Evolutionary conservation across 495 filamentous ascomycete species (phyloP), one percentile per base, ranked within the genome.

Genomic region (Neurospora sp.): DNA sequence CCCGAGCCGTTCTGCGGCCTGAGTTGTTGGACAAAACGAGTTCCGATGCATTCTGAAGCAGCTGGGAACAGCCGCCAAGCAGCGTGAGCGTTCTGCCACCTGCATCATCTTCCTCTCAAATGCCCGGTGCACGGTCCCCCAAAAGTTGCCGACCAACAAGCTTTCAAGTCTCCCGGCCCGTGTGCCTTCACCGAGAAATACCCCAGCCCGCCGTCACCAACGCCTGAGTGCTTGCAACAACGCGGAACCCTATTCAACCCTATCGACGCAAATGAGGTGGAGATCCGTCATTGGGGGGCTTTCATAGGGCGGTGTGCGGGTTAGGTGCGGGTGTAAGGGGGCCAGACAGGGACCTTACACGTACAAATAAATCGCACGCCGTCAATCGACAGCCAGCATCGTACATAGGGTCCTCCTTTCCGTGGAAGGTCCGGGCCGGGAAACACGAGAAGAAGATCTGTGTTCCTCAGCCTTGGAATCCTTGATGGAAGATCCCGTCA

Each of bases 141-240:
- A 15, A 42, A 31, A 10, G 34, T n/a, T 72, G 43, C 9, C 37
- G 15, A 37, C 28, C 24, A 38, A 72, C 75, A 77, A 74, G 74
- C 73, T 36, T 74, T 73, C 69, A 69, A 59, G 72, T 45, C 37
- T 28, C 54, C 71, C 74, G 69, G 71, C 73, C 77, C 77, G 73
- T 78, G 74, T 70, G 71, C 42, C 66, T 69, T 37, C 73, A 70
- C 48, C 71, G 24, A 72, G 17, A 37, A n/a, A 45, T 70, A 39
- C 66, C 70, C 73, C 71, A 73, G 73, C 73, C 75, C 28, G 24
- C 15, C 76, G 73, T 76, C 76, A 76, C 74, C 77, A 76, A 73
- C 72, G 70, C 54, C 54, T 36, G 34, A 19, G 38, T 62, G 70
- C n/a, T 71, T 45, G 45, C 72, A 72, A 69, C 75, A 71, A 76